phyloP scores from a whole-genome alignment of 352 stramenopile species.

The Pythium insidiosum region DNA sequence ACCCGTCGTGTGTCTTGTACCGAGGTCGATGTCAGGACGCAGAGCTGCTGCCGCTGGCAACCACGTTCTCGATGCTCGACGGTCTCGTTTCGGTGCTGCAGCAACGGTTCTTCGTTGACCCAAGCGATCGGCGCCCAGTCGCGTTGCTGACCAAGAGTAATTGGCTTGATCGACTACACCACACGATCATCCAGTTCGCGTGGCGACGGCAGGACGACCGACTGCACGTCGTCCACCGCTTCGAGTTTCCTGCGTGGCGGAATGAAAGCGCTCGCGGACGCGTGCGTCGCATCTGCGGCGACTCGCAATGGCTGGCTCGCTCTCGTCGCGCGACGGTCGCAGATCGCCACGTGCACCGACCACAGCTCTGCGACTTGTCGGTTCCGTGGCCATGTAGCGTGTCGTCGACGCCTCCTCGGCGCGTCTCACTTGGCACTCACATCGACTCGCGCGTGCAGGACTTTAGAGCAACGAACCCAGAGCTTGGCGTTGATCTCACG shows the following conservation, averaged over 20 bases:
- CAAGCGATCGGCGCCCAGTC: neutral
- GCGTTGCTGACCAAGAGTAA: slow-evolving; percentile 3
- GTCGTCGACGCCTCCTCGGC: neutral
- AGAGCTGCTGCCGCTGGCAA: neutral
- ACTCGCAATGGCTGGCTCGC: too few relatives aligned
- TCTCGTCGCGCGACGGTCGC: too few relatives aligned
- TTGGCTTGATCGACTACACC: slow-evolving; percentile 15
- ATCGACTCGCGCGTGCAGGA: neutral
- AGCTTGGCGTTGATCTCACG: neutral
- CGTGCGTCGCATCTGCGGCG: neutral
- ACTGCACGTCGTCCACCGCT: slow-evolving; percentile 1
- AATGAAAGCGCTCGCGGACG: neutral
- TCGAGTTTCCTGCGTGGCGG: neutral
- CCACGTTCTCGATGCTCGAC: slow-evolving; percentile 13
- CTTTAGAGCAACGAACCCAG: neutral
- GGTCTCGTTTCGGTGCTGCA: slow-evolving; percentile 4
- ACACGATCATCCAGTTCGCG: neutral
- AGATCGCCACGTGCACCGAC: too few relatives aligned
- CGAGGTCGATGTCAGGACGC: neutral
- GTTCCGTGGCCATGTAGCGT: neutral
- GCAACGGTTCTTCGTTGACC: neutral
- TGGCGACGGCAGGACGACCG: neutral
- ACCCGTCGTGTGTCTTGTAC: slow-evolving; percentile 11
- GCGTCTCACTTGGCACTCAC: neutral
- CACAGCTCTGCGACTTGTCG: neutral